Conservation (phyloP, 2,329 filamentous ascomycete genomes). For the Pseudocercospora crystallina region DNA sequence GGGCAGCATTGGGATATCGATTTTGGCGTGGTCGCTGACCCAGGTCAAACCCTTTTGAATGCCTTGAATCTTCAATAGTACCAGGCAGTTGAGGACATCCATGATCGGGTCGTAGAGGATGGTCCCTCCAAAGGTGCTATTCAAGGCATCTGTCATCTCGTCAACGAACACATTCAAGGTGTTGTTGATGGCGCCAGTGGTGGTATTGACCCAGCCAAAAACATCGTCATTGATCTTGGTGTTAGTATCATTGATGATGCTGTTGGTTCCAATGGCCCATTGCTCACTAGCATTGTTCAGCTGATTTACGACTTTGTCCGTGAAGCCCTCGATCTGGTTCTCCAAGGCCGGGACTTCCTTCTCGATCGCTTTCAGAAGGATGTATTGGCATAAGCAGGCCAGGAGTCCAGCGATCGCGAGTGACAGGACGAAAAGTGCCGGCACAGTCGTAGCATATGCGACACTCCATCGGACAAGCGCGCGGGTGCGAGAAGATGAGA, state of each 20-base stretch:
- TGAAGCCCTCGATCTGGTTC: constrained; percentile 73
- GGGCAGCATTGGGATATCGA: constrained; percentile 74
- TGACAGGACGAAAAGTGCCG: constrained; percentile 82
- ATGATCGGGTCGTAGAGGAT: constrained; percentile 74
- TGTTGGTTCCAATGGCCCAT: constrained; percentile 77
- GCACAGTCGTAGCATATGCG: constrained; percentile 81
- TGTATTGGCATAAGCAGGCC: constrained; percentile 77
- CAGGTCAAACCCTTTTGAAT: constrained; percentile 90
- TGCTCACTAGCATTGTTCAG: constrained; percentile 70
- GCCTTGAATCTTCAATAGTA: constrained; percentile 79
- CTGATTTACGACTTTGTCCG: constrained; percentile 70
- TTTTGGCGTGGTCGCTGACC: constrained; percentile 82
- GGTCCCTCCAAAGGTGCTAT: constrained; percentile 77
- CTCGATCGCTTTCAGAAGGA: constrained; percentile 72
- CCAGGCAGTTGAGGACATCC: constrained; percentile 81
- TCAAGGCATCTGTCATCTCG: constrained; percentile 71
- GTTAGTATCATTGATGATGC: constrained; percentile 64
- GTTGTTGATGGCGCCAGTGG: constrained; percentile 77
- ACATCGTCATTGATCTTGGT: constrained; percentile 78
- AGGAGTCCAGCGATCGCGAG: constrained; percentile 80
- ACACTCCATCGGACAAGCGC: constrained; percentile 78
- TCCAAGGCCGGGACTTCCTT: constrained; percentile 74
- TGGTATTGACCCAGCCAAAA: constrained; percentile 82
- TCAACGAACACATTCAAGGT: constrained; percentile 82
- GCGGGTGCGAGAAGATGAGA: constrained; percentile 64